Percentiles rank a stretch among this genome's conserved stretches.
Evolutionary conservation across 2,329 filamentous ascomycete genomes (phyloP).

Genomic region (Alternaria metachromatica): DNA sequence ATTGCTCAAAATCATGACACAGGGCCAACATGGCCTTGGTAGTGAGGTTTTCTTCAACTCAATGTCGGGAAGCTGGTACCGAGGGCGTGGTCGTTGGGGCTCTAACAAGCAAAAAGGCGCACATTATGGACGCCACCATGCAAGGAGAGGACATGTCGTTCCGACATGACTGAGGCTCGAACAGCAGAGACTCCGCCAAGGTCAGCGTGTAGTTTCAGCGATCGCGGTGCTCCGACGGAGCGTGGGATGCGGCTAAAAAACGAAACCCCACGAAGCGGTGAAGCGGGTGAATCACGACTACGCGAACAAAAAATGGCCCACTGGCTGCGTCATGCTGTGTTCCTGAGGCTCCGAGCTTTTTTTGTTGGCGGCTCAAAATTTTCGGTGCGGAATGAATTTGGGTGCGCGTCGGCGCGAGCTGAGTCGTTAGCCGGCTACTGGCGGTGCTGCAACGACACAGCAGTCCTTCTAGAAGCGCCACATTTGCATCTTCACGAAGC

Average conservation of each 20-base stretch:
- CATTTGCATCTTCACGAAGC: constrained; percentile 22
- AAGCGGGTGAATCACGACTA: constrained; percentile 28
- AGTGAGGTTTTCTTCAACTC: neutral
- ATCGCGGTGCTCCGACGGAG: constrained; percentile 5
- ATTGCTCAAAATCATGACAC: neutral
- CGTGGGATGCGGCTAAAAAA: constrained; percentile 39
- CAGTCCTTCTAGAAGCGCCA: constrained; percentile 27
- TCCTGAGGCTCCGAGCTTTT: constrained; percentile 23
- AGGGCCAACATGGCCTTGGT: neutral
- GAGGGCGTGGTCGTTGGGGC: constrained; percentile 11
- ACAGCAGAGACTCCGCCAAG: constrained; percentile 9
- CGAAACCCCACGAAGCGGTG: constrained; percentile 41
- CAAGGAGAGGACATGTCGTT: constrained; percentile 12
- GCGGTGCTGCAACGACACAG: constrained; percentile 17
- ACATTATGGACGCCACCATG: constrained; percentile 11
- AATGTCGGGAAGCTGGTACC: neutral
- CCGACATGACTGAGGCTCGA: constrained; percentile 8
- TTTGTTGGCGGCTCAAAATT: constrained; percentile 25
- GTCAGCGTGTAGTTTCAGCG: constrained; percentile 13
- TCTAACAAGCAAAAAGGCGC: neutral
- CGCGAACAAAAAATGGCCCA: constrained; percentile 15
- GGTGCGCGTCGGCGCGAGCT: constrained; percentile 26
- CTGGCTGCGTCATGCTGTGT: constrained; percentile 32
- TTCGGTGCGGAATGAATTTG: constrained; percentile 20
- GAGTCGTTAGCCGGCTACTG: constrained; percentile 33